Percentiles rank a stretch among this genome's conserved stretches.
phyloP scores from a whole-genome alignment of 495 filamentous ascomycete species.

The Penicillium samsonianum region DNA sequence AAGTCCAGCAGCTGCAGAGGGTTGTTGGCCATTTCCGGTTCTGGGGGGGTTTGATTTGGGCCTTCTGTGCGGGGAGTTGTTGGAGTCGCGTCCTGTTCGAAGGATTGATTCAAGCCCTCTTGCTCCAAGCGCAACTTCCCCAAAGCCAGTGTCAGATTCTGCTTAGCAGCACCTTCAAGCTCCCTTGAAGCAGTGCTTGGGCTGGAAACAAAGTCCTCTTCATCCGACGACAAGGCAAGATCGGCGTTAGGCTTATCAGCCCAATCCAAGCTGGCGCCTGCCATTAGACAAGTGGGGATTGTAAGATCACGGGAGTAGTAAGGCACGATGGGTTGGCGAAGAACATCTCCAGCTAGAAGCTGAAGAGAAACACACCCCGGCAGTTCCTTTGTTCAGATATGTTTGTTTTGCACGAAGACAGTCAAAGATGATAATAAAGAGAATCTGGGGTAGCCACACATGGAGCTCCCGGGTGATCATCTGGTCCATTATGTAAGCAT shows the following conservation, averaged over 20 bases:
- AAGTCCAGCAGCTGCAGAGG: conserved; percentile 71
- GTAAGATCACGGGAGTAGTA: background rate
- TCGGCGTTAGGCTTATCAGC: conserved; percentile 32
- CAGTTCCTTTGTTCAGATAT: background rate
- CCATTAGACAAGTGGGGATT: conserved; percentile 16
- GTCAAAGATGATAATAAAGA: background rate
- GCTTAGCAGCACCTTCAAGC: conserved; percentile 14
- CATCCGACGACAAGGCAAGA: conserved; percentile 34
- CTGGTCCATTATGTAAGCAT: background rate
- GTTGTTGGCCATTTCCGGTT: conserved; percentile 18
- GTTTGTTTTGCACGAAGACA: background rate
- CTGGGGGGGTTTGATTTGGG: conserved; percentile 3
- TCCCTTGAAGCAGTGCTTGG: conserved; percentile 34
- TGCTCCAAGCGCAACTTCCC: conserved; percentile 39
- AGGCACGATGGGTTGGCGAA: background rate
- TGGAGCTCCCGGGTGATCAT: background rate
- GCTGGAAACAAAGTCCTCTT: conserved; percentile 39
- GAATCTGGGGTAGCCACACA: conserved; percentile 1
- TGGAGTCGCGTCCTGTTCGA: conserved; percentile 14
- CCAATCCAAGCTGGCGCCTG: conserved; percentile 22
- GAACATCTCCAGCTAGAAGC: conserved; percentile 11
- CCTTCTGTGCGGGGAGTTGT: conserved; percentile 11
- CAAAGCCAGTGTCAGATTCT: conserved; percentile 16
- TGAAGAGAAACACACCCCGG: background rate
- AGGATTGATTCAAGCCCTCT: conserved; percentile 13